phyloP scores from a whole-genome alignment of 768 basidiomycete species.

The Hirschioporus abietinus region DNA sequence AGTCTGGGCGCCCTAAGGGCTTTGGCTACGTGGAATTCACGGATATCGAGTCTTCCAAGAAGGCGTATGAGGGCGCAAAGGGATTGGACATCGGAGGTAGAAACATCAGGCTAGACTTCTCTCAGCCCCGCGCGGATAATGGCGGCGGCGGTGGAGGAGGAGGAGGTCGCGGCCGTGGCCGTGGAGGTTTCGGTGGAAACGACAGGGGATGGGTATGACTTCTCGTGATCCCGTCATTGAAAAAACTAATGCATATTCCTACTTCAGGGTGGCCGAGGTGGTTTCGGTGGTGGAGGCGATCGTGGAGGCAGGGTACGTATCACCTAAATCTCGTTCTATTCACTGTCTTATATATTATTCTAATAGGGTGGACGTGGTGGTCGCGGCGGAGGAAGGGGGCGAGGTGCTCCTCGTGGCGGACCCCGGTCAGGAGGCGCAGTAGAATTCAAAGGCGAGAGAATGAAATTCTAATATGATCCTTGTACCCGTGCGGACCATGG shows the following conservation, averaged over 20 bases:
- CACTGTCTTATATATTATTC: slow-evolving; percentile 5
- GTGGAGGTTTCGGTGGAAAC: slow-evolving; percentile 12
- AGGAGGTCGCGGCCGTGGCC: slow-evolving; percentile 29
- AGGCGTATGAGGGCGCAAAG: slow-evolving; percentile 64
- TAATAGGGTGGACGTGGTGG: slow-evolving; percentile 34
- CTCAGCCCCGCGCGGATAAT: slow-evolving; percentile 67
- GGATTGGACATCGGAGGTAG: slow-evolving; percentile 82
- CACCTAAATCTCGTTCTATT: background rate
- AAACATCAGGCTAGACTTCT: slow-evolving; percentile 75
- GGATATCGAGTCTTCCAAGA: slow-evolving; percentile 71
- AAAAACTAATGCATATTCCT: slow-evolving; percentile 10
- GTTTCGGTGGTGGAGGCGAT: slow-evolving; percentile 40
- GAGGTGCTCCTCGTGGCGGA: slow-evolving; percentile 35
- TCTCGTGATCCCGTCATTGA: too few species aligned
- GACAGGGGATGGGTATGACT: slow-evolving; percentile 13
- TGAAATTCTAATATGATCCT: slow-evolving; percentile 39
- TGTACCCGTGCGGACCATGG: background rate
- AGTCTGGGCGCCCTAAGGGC: slow-evolving; percentile 86
- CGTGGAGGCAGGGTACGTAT: slow-evolving; percentile 24
- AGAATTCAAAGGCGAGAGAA: slow-evolving; percentile 63
- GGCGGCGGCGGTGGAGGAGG: slow-evolving; percentile 48
- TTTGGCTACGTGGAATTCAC: slow-evolving; percentile 97
- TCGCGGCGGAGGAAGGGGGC: slow-evolving; percentile 28
- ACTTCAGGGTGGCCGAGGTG: slow-evolving; percentile 40
- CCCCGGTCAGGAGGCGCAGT: slow-evolving; percentile 62